Evolutionary conservation across 2,329 filamentous ascomycete genomes (phyloP).

Genomic region (Cadophora gregata): DNA sequence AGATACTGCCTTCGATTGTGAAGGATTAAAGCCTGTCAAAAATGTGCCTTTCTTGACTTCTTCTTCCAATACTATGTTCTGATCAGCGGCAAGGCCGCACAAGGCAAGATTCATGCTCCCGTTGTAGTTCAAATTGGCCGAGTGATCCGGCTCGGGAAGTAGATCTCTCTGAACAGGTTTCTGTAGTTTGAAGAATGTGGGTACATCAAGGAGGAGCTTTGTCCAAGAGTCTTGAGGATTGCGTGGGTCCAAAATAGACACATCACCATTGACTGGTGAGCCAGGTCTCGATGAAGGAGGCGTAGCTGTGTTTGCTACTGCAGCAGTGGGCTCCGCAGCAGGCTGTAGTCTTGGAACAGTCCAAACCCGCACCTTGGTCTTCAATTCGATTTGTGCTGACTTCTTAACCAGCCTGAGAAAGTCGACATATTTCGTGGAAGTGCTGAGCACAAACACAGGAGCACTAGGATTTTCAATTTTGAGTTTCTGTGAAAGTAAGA

Average conservation of each 20-base stretch:
- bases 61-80: conserved; percentile 86
- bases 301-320: conserved; percentile 51
- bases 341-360: conserved; percentile 40
- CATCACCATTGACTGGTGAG: conserved; percentile 33
- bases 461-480: conserved; percentile 67
- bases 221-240: conserved; percentile 48
- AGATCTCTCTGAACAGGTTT: conserved; percentile 68
- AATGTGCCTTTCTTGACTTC: conserved; percentile 63
- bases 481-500: conserved; percentile 62
- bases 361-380: conserved; percentile 74
- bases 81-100: conserved; percentile 72
- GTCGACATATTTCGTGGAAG: conserved; percentile 70
- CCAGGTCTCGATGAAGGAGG: conserved; percentile 43
- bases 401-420: conserved; percentile 79
- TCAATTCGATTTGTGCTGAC: conserved; percentile 67
- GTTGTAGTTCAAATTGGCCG: conserved; percentile 77
- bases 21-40: conserved; percentile 56
- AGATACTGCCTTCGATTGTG: conserved; percentile 33
- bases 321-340: conserved; percentile 42
- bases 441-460: conserved; percentile 72
- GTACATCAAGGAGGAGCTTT: conserved; percentile 54
- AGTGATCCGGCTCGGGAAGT: conserved; percentile 71
- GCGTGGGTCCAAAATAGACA: conserved; percentile 22
- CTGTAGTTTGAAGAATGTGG: conserved; percentile 66
- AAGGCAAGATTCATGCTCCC: conserved; percentile 70